Evolutionary conservation across 345 rosid genomes (phyloP).

Genomic region (Hirschfeldia incana): DNA sequence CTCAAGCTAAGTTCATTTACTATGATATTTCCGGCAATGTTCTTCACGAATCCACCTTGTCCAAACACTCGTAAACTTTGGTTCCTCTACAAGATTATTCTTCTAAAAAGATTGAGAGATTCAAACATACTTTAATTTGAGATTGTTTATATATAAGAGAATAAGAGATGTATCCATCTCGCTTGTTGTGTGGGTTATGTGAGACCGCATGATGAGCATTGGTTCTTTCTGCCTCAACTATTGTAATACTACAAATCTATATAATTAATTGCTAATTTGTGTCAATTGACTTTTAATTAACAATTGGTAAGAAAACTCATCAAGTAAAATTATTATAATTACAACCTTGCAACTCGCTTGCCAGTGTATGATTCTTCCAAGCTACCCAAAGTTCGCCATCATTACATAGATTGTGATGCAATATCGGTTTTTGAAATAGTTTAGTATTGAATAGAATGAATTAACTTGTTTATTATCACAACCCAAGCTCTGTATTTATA

Average conservation of each 20-base stretch:
- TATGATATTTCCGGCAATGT: slow-evolving; percentile 58
- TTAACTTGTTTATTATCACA: no score
- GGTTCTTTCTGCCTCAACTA: not conserved
- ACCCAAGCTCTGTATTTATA: no score
- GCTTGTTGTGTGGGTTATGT: not conserved
- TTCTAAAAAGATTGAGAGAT: not conserved
- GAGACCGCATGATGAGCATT: not conserved
- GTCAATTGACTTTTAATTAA: not conserved
- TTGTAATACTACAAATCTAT: not conserved
- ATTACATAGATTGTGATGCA: not conserved
- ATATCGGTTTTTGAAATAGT: not conserved
- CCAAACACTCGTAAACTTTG: slow-evolving; percentile 25
- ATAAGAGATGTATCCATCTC: not conserved
- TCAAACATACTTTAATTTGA: not conserved
- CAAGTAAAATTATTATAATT: not conserved
- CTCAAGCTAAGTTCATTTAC: slow-evolving; percentile 35
- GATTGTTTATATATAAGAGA: not conserved
- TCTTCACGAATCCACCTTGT: slow-evolving; percentile 49
- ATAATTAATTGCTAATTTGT: not conserved
- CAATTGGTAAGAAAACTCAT: no score
- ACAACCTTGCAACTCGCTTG: not conserved
- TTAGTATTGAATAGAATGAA: no score
- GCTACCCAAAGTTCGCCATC: not conserved
- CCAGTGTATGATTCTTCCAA: not conserved
- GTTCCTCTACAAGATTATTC: not conserved